phyloP scores from a whole-genome alignment of 1,284 basidiomycete genomes.

The Omphalotus olearius region DNA sequence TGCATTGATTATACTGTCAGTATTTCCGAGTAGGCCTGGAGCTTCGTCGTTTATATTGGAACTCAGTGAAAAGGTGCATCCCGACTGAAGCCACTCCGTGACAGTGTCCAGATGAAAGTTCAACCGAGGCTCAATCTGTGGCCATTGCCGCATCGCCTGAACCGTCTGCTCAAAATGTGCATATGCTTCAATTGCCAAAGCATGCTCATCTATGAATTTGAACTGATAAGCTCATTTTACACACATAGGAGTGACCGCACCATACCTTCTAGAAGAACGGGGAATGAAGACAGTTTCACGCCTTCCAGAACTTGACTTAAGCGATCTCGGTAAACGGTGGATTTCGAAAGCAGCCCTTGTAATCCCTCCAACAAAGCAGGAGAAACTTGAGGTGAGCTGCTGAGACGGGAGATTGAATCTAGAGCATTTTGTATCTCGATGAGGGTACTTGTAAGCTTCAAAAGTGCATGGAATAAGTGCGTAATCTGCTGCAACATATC shows the following conservation, averaged over 20 bases:
- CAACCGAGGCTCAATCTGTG: constrained; percentile 35
- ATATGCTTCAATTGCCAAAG: constrained; percentile 22
- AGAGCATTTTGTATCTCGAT: constrained; percentile 38
- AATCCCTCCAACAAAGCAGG: constrained; percentile 27
- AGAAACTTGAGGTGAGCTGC: constrained; percentile 23
- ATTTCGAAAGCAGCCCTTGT: constrained; percentile 13
- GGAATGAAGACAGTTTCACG: constrained; percentile 26
- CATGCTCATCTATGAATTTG: constrained; percentile 31
- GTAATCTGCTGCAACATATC: constrained; percentile 26
- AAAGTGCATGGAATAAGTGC: constrained; percentile 29
- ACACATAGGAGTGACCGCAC: neutral
- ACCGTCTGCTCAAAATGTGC: constrained; percentile 21
- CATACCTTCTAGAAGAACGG: constrained; percentile 35
- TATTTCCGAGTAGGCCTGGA: constrained; percentile 1
- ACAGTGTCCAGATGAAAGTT: constrained; percentile 46
- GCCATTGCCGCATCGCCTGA: constrained; percentile 29
- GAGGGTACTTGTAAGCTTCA: constrained; percentile 32
- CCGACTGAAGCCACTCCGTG: constrained; percentile 40
- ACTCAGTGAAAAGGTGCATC: constrained; percentile 9
- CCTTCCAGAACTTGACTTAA: constrained; percentile 23
- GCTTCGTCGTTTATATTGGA: neutral
- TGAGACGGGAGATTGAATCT: constrained; percentile 27
- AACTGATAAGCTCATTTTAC: constrained; percentile 2
- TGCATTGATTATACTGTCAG: constrained; percentile 50
- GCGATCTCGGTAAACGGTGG: constrained; percentile 16